Conservation (phyloP, 2,329 filamentous ascomycete species). For the Monosporascus sp. region DNA sequence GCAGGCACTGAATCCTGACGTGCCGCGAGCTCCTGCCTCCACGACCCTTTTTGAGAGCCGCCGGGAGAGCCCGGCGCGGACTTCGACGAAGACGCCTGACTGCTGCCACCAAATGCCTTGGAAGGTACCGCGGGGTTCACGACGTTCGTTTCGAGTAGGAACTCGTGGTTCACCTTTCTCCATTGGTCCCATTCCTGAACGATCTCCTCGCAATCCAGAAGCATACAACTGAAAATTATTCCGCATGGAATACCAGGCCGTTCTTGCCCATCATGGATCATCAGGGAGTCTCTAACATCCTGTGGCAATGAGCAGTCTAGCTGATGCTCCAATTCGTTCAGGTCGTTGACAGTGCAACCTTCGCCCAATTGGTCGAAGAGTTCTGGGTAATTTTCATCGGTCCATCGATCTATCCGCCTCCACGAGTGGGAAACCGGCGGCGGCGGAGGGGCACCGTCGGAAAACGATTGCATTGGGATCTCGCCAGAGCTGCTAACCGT, state of each 20-base stretch:
- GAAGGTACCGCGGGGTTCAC: slow-evolving; percentile 59
- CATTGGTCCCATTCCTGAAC: slow-evolving; percentile 97
- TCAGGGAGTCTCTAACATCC: slow-evolving; percentile 87
- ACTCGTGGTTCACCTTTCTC: slow-evolving; percentile 89
- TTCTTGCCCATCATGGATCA: slow-evolving; percentile 94
- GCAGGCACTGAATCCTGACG: slow-evolving; percentile 86
- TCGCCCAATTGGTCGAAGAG: slow-evolving; percentile 90
- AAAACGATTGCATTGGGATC: slow-evolving; percentile 95
- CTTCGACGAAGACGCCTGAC: slow-evolving; percentile 65
- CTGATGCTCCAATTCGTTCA: slow-evolving; percentile 95
- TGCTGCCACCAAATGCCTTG: slow-evolving; percentile 65
- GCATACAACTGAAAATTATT: slow-evolving; percentile 89
- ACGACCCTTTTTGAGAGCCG: slow-evolving; percentile 56
- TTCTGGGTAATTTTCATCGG: slow-evolving; percentile 92
- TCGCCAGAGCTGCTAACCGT: slow-evolving; percentile 67
- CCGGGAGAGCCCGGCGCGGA: slow-evolving; percentile 44
- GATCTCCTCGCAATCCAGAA: slow-evolving; percentile 97
- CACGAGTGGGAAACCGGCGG: slow-evolving; percentile 87
- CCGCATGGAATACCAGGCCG: slow-evolving; percentile 86
- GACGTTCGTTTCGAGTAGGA: slow-evolving; percentile 58
- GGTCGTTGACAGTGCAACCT: slow-evolving; percentile 85
- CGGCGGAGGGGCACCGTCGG: slow-evolving; percentile 83
- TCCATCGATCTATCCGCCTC: slow-evolving; percentile 90
- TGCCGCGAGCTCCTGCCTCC: slow-evolving; percentile 79
- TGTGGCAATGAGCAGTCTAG: slow-evolving; percentile 90